phyloP scores from a whole-genome alignment of 164 flowering plant species.

The Annona cherimola region DNA sequence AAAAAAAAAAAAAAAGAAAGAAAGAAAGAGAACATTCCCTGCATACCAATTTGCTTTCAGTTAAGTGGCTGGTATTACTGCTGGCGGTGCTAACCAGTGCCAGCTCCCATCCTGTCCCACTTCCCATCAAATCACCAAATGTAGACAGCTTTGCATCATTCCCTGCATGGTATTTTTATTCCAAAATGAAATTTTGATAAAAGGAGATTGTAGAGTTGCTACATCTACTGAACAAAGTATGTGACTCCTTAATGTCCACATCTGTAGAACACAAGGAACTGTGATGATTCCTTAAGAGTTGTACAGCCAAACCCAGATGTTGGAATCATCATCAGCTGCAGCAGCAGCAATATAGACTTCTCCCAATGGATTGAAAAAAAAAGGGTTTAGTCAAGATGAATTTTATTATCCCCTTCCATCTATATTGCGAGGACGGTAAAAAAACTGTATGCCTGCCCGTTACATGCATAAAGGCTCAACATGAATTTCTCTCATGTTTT shows the following conservation, averaged over 20 bases:
- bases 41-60: conserved; percentile 67
- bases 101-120: conserved; percentile 84
- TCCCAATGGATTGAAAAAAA: no score
- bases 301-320: not conserved
- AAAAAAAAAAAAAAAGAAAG: no score
- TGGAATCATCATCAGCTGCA: not conserved
- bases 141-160: not conserved
- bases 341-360: no score
- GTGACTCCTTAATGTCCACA: no score
- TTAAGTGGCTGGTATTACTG: conserved; percentile 32
- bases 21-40: not conserved
- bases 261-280: not conserved
- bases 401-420: no score
- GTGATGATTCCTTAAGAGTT: not conserved
- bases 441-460: no score
- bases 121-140: not conserved
- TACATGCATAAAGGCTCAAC: no score
- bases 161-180: not conserved
- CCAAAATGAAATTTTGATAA: not conserved
- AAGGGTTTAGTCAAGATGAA: no score
- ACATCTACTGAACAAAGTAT: not conserved
- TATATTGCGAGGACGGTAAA: no score
- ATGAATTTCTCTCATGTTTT: no score
- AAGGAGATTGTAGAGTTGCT: not conserved
- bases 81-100: conserved; percentile 76